These are phyloP conservation scores for Alternaria consortialis DNA, from an alignment of 2,329 filamentous ascomycete species.

Conservation along the genomic window DNA sequence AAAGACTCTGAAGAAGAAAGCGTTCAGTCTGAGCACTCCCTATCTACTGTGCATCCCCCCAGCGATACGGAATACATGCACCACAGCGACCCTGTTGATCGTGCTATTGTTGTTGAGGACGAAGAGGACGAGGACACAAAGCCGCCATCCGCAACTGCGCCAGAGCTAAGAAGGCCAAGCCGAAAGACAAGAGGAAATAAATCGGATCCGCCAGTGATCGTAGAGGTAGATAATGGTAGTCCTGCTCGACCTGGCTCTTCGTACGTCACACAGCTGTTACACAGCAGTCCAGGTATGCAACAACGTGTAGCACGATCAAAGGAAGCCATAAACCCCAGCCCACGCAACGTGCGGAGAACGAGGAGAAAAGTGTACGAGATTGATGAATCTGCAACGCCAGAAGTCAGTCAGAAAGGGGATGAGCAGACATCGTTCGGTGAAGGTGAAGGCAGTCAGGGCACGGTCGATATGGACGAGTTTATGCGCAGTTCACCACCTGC, in stretches of 20 bases:
- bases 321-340: conserved; percentile 16
- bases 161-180: conserved; percentile 5
- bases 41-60: conserved; percentile 38
- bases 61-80: conserved; percentile 26
- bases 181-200: conserved; percentile 9
- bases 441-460: conserved; percentile 17
- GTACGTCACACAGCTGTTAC: conserved; percentile 1
- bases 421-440: conserved; percentile 15
- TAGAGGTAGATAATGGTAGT: conserved; percentile 9
- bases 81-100: conserved; percentile 22
- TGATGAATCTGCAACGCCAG: conserved; percentile 13
- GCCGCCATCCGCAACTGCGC: conserved; percentile 14
- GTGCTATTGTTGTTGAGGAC: background rate
- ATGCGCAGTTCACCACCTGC: conserved; percentile 23
- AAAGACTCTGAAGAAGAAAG: conserved; percentile 47
- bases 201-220: background rate
- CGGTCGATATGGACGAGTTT: conserved; percentile 10
- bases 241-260: conserved; percentile 11
- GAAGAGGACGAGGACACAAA: conserved; percentile 7
- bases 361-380: conserved; percentile 20
- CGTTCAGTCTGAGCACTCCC: conserved; percentile 37
- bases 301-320: conserved; percentile 15
- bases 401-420: background rate
- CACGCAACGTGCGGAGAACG: conserved; percentile 23
- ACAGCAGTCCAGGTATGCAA: conserved; percentile 15